Percentiles rank a stretch among this genome's conserved stretches.
Conservation (phyloP, 805 yeast species). For the Zygotorulaspora florentina region DNA sequence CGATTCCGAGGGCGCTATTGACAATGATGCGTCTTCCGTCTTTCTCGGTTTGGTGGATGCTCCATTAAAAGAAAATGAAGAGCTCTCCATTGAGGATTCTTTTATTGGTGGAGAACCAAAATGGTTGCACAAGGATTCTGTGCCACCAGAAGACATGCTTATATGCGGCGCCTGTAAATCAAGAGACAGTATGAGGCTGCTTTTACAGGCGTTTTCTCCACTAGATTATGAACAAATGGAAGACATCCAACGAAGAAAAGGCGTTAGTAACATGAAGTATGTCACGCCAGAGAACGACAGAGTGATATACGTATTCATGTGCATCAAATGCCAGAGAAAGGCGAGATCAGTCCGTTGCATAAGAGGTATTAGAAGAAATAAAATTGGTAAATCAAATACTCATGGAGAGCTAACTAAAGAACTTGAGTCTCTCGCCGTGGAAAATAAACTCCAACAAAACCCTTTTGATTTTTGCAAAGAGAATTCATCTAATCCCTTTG, state of each 20-base stretch:
- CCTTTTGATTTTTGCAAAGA: slow-evolving; percentile 28
- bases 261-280: slow-evolving; percentile 13
- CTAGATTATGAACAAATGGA: slow-evolving; percentile 42
- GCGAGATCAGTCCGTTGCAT: slow-evolving; percentile 71
- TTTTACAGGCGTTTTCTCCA: slow-evolving; percentile 80
- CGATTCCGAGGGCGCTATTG: slow-evolving; percentile 19
- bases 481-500: slow-evolving; percentile 30
- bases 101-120: slow-evolving; percentile 77
- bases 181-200: slow-evolving; percentile 51
- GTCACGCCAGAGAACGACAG: slow-evolving; percentile 67
- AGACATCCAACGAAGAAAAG: slow-evolving; percentile 15
- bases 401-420: slow-evolving; percentile 43
- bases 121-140: slow-evolving; percentile 61
- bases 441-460: slow-evolving; percentile 39
- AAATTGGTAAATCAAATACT: slow-evolving; percentile 39
- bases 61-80: slow-evolving; percentile 45
- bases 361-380: slow-evolving; percentile 68
- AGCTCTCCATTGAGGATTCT: slow-evolving; percentile 56
- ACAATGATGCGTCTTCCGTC: slow-evolving; percentile 33
- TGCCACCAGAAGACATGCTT: slow-evolving; percentile 50
- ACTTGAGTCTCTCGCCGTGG: slow-evolving; percentile 38
- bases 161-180: slow-evolving; percentile 62
- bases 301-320: slow-evolving; percentile 73
- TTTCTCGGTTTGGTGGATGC: slow-evolving; percentile 64
- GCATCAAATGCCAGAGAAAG: slow-evolving; percentile 66